Evolutionary conservation across 257 asterid species (phyloP), one percentile per base, ranked within the genome.

Genomic region (Solanum sparsipilum): DNA sequence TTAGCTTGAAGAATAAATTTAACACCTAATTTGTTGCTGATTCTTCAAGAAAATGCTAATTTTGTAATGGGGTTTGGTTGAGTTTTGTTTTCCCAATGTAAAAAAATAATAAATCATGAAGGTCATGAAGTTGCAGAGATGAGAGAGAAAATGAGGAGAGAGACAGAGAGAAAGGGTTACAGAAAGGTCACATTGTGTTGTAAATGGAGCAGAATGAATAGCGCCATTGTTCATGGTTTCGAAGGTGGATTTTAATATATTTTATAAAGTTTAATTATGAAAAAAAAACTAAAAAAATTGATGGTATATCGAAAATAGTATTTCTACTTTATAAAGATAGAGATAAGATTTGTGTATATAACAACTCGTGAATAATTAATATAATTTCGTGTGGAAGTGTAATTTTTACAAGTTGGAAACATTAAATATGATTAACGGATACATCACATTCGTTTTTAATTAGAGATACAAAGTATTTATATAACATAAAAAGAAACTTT

Each of bases 121-220:
- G 87, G 76, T 78, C 88, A 87, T 63, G 89, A 39, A 63, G 82
- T 81, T 70, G 86, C 84, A 86, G 89, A 86, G 46, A 27, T 8
- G 73, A 86, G 72, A 82, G 90, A 52, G 89, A 75, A 63, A 38
- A 46, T 3, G 25, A 15, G 25, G 25, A 34, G 44, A 73, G 48
- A n/a, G 18, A 86, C 9, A 48, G 84, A 86, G 81, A 81, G 90
- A 70, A 27, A 75, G 72, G 70, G 13, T 27, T 82, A 58, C 23
- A 56, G 78, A 44, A 81, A 34, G 91, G 90, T 87, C 89, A 89
- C 90, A 89, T 84, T 87, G 89, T 83, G 90, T 35, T 32, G 48
- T 20, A 16, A 73, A 90, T 86, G 96, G 94, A 90, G 92, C 87
- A 90, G 94, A 95, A 89, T 90, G 87, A 90, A 90, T 91, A 91